Evolutionary conservation across 2,329 filamentous ascomycete species (phyloP), one percentile per base, ranked within the genome.

Genomic region (Myrmaecium sp.): DNA sequence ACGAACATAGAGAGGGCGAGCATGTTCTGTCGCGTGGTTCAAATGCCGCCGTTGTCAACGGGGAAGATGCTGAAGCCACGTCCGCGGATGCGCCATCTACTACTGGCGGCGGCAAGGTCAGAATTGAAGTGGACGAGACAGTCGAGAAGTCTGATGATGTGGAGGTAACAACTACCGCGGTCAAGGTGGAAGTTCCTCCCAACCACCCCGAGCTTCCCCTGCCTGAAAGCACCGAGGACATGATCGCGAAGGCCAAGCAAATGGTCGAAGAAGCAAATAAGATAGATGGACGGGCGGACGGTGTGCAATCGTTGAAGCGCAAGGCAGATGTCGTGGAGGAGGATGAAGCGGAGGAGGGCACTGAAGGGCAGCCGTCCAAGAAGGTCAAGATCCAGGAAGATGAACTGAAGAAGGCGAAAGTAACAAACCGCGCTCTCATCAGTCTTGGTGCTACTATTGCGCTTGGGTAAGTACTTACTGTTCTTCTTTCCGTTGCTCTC

Each of bases 381-480:
- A 81, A 76, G 46, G 70, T 68, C 21, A 81, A 74, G 62, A 42
- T 51, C 9, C 47, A 82, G 1, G 78, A 89, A 47, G 68, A 78
- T 23, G 76, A 89, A 52, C 51, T 91, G 38, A 75, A 75, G 52
- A 84, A 82, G 57, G 77, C 91, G 55, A 78, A 74, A 44, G 81
- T 94, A 37, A 75, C 81, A 55, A 81, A 74, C 52, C 71, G 83
- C 46, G 82, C 89, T 24, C 60, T 93, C 33, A 66, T 92, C 35
- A 86, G 89, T 31, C 69, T 95, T 28, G 80, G 75, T 35, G 82
- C 82, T 31, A 89, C 81, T 24, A 65, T 94, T 49, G 81, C 80
- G 30, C 67, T 94, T 51, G 84, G 84, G 89, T 95, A 69, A 60
- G 83, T 76, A 29, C 16, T 29, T 19, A 19, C 18, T 24, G 10